Conservation (phyloP, 306 rosid species). For the Hippophae tibetana region DNA sequence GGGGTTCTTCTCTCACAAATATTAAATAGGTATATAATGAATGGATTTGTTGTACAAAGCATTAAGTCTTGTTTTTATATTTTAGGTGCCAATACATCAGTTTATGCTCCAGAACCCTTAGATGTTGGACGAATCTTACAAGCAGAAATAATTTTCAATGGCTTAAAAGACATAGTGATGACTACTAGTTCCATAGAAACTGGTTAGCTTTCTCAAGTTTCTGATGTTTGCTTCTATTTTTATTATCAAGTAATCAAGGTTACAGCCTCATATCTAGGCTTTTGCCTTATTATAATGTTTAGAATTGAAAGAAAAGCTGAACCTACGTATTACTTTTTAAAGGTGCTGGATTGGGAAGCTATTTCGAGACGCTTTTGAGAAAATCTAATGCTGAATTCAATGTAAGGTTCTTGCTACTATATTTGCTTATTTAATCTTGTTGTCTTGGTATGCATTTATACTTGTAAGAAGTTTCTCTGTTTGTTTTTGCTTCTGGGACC, state of each 20-base stretch:
- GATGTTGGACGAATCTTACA: conserved; percentile 85
- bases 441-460: too few species aligned
- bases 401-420: conserved; percentile 41
- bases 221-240: too few species aligned
- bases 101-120: conserved; percentile 79
- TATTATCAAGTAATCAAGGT: too few species aligned
- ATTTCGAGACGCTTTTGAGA: conserved; percentile 58
- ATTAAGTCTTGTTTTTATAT: conserved; percentile 3
- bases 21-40: too few species aligned
- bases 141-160: conserved; percentile 60
- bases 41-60: too few species aligned
- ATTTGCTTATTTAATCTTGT: too few species aligned
- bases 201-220: conserved; percentile 43
- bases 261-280: neutral
- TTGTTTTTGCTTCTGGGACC: too few species aligned
- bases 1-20: too few species aligned
- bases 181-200: conserved; percentile 61
- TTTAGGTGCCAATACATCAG: conserved; percentile 59
- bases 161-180: conserved; percentile 45
- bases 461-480: too few species aligned
- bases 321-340: conserved; percentile 22
- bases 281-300: neutral
- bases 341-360: conserved; percentile 71
- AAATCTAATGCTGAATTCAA: conserved; percentile 73
- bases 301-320: conserved; percentile 27